Base-by-base conservation (phyloP, 176 grass and related monocot genomes). In the Zoysia pacifica region DNA sequence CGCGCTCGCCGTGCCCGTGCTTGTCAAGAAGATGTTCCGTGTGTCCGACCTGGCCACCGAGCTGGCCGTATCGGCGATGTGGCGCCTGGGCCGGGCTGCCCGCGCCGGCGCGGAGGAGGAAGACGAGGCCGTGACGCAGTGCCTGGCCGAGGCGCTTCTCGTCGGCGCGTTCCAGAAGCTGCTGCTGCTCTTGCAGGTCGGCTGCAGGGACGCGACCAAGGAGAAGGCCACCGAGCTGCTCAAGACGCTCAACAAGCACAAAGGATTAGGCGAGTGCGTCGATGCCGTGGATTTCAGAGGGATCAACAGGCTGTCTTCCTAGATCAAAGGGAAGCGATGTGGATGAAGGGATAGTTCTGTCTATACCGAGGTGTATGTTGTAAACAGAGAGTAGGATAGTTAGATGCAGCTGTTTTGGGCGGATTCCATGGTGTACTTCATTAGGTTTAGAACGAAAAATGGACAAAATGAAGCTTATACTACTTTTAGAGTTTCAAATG, bases 1-100 rank as follows among this genome's bases (percentile, higher is more conserved):
- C 82, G 91, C 89, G 10, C 89, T 97, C 79, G 59, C 87, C 35
- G 15, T 94, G 76, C 78, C 94, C 16, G 36, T 90, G 38, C 86
- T 97, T 80, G 76, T 92, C 35, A 97, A 94, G 87, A 97, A 94
- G 86, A 88, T 97, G 89, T 90, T 92, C 83, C 87, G 94, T 56
- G 89, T 94, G 61, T 97, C 94, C 16, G 89, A 94, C 81, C 11
- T 89, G 69, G 91, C 89, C 28, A 97, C 94, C 36, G 80, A 94
- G 75, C 82, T 97, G n/a, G 74, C 80, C 45, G 77, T 97, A 46
- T 92, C 94, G 41, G 77, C 87, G 59, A 63, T 97, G 62, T 94
- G 87, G 89, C 86, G 85, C 65, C 78, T 97, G 11, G 81, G 91
- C 39, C 85, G 69, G 87, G 51, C 40, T 40, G 47, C 53, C 52